Conservation (phyloP, 2,329 filamentous ascomycete species). For the Lachnellula occidentalis region DNA sequence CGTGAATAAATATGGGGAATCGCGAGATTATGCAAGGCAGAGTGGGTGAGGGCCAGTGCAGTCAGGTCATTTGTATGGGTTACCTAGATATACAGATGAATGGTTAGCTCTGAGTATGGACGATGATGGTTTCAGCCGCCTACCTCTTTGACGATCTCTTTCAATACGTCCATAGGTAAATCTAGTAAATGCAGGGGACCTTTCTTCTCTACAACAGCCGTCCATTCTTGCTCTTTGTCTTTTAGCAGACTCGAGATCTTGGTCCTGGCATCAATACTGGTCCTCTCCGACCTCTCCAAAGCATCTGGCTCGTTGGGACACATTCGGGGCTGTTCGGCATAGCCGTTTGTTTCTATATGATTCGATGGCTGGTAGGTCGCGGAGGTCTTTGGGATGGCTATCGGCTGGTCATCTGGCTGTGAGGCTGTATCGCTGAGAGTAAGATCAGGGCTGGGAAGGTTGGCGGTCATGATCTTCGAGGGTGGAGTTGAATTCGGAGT, state of each 20-base stretch:
- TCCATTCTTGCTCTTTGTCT: conserved; percentile 60
- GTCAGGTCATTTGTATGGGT: conserved; percentile 79
- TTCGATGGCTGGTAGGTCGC: conserved; percentile 23
- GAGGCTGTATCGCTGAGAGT: conserved; percentile 25
- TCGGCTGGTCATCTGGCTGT: conserved; percentile 26
- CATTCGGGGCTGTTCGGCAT: conserved; percentile 16
- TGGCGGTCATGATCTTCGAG: conserved; percentile 23
- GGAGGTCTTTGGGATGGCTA: conserved; percentile 25
- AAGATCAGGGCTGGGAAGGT: conserved; percentile 20
- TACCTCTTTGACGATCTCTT: conserved; percentile 75
- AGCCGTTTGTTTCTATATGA: conserved; percentile 19
- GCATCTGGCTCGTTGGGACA: conserved; percentile 13
- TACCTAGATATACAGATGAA: conserved; percentile 44
- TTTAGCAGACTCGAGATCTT: conserved; percentile 42
- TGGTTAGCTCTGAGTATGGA: not conserved
- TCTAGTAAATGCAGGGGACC: conserved; percentile 63
- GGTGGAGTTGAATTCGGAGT: too few species aligned
- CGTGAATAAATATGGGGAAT: conserved; percentile 77
- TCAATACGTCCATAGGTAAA: conserved; percentile 71
- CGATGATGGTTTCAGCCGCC: conserved; percentile 19
- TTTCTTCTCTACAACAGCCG: conserved; percentile 54
- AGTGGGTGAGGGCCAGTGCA: conserved; percentile 71
- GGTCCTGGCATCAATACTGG: conserved; percentile 22
- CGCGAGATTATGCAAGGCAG: conserved; percentile 67
- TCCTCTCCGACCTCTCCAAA: conserved; percentile 19